phyloP scores from a whole-genome alignment of 257 asterid species.

The Ilex aquifolium region DNA sequence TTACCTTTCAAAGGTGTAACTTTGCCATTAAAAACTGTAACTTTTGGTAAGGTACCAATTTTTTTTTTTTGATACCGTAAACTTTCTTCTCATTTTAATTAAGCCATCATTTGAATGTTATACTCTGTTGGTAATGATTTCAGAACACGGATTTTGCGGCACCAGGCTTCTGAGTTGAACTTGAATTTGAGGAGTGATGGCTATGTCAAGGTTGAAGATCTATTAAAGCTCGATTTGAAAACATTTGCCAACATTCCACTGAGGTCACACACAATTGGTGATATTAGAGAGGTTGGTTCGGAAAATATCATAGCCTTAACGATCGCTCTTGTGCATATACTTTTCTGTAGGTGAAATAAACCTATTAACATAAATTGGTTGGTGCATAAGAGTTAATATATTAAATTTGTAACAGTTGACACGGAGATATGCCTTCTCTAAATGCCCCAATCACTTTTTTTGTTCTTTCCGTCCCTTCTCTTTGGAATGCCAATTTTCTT shows the following conservation, averaged over 20 bases:
- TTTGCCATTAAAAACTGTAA: no score
- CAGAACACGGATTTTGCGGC: slow-evolving; percentile 86
- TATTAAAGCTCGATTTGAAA: slow-evolving; percentile 66
- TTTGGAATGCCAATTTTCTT: no score
- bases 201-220: slow-evolving; percentile 76
- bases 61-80: background rate
- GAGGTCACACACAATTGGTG: slow-evolving; percentile 64
- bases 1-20: no score
- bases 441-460: no score
- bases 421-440: no score
- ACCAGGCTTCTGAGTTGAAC: slow-evolving; percentile 80
- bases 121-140: slow-evolving; percentile 9
- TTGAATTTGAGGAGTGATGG: slow-evolving; percentile 85
- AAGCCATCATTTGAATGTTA: background rate
- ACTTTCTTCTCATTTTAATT: background rate
- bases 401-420: no score
- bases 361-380: no score
- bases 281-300: slow-evolving; percentile 67
- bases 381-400: no score
- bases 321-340: no score
- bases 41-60: background rate
- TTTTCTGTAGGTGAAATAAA: no score
- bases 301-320: background rate
- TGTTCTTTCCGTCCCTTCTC: no score
- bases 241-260: slow-evolving; percentile 69